A percentile compares a stretch with the other conserved stretches of the same genome.
These are phyloP conservation scores for Cucumis hystrix DNA, from an alignment of 306 rosid species.

Conservation along the genomic window DNA sequence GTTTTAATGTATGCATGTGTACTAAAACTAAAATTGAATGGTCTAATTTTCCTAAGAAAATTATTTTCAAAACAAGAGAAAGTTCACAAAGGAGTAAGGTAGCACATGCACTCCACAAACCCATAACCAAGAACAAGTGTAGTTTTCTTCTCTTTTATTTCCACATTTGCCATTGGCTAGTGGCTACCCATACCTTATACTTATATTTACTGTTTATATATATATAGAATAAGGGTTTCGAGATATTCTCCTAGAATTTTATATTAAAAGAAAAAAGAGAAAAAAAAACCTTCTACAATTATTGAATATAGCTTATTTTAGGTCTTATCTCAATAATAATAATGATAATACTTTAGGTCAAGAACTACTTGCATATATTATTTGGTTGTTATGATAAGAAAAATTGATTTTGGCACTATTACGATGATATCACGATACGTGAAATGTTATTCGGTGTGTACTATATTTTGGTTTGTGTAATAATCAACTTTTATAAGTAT, in stretches of 20 bases:
- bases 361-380: neutral
- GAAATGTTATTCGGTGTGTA: neutral
- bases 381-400: constrained; percentile 4
- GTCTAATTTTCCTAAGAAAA: too few species aligned
- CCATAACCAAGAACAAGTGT: too few species aligned
- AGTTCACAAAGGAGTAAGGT: neutral
- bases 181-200: neutral
- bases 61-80: neutral
- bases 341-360: neutral
- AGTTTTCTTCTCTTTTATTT: neutral
- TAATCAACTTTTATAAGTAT: neutral
- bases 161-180: neutral
- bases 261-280: too few species aligned
- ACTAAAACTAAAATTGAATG: too few species aligned
- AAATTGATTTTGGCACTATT: neutral
- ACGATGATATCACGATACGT: neutral
- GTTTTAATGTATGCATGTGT: too few species aligned
- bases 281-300: neutral
- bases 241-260: neutral
- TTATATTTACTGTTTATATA: neutral
- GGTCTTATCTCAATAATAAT: neutral
- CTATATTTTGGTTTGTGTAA: neutral
- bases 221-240: neutral
- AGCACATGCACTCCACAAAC: neutral
- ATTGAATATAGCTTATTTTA: neutral